phyloP scores from a whole-genome alignment of 805 yeast genomes.

The Candida ponderosae region DNA sequence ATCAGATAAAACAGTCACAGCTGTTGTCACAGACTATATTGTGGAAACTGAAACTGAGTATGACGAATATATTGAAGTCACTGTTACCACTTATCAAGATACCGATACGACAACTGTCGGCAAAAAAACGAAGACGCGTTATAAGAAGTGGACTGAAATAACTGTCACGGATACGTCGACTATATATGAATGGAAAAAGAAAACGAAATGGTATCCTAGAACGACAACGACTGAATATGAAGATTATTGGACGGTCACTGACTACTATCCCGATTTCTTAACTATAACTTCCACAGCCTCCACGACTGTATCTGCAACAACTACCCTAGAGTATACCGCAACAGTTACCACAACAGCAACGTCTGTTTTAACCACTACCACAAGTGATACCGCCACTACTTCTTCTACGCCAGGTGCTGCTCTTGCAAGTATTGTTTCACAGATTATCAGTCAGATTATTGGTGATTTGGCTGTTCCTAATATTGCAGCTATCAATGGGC shows the following conservation, averaged over 20 bases:
- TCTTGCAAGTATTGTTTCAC: conserved; percentile 2
- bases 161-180: conserved; percentile 15
- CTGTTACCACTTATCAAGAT: conserved; percentile 6
- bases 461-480: conserved; percentile 4
- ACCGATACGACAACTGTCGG: conserved; percentile 12
- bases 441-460: conserved; percentile 3
- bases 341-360: conserved; percentile 4
- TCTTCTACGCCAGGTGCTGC: conserved; percentile 8
- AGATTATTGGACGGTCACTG: conserved; percentile 3
- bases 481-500: background rate
- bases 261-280: conserved; percentile 1
- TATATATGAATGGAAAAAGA: conserved; percentile 4
- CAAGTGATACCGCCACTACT: conserved; percentile 6
- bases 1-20: conserved; percentile 20
- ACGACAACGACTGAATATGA: conserved; percentile 17
- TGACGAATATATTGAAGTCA: background rate
- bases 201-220: conserved; percentile 16
- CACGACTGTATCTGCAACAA: conserved; percentile 5
- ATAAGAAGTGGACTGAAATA: conserved; percentile 7
- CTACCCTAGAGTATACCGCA: conserved; percentile 1
- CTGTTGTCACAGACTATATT: conserved; percentile 14
- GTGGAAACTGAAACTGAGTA: conserved; percentile 13
- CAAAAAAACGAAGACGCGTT: conserved; percentile 9
- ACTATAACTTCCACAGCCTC: conserved; percentile 9
- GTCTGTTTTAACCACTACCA: conserved; percentile 4